These are phyloP conservation scores for Physaria fendleri DNA, from an alignment of 345 rosid species.

Conservation along the genomic window DNA sequence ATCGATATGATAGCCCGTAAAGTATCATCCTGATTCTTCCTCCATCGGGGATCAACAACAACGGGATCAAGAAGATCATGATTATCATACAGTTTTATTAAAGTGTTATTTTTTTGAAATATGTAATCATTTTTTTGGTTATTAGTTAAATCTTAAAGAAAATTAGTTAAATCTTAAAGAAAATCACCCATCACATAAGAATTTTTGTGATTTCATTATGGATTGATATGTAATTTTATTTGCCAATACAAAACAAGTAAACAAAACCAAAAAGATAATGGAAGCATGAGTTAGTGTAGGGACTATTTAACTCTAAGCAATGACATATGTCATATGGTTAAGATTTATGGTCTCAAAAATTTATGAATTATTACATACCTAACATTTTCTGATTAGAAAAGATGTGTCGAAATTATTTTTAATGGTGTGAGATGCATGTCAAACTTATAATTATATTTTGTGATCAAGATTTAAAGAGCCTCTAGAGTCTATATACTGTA, in stretches of 20 bases:
- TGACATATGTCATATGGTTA: conserved; percentile 29
- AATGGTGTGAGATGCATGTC: conserved; percentile 8
- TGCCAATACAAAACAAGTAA: conserved; percentile 19
- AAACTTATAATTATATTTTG: conserved; percentile 20
- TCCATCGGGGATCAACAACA: too few relatives aligned
- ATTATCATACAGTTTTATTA: too few relatives aligned
- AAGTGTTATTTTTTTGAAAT: too few relatives aligned
- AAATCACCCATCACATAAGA: background rate
- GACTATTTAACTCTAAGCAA: conserved; percentile 4
- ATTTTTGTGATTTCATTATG: background rate
- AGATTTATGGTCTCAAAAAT: background rate
- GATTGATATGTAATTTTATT: background rate
- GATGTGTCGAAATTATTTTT: background rate
- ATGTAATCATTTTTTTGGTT: too few relatives aligned
- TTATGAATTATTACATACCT: conserved; percentile 18
- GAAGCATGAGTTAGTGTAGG: conserved; percentile 24
- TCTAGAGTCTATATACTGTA: conserved; percentile 22
- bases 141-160: background rate
- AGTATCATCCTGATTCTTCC: too few relatives aligned
- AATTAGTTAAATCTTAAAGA: background rate
- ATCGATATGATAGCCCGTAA: too few relatives aligned
- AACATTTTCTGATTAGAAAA: conserved; percentile 2
- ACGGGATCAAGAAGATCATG: too few relatives aligned
- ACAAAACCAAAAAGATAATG: conserved; percentile 4
- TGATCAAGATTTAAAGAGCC: conserved; percentile 26